Evolutionary conservation across 1,284 basidiomycete species (phyloP).

Genomic region (Cryptococcus sp.): DNA sequence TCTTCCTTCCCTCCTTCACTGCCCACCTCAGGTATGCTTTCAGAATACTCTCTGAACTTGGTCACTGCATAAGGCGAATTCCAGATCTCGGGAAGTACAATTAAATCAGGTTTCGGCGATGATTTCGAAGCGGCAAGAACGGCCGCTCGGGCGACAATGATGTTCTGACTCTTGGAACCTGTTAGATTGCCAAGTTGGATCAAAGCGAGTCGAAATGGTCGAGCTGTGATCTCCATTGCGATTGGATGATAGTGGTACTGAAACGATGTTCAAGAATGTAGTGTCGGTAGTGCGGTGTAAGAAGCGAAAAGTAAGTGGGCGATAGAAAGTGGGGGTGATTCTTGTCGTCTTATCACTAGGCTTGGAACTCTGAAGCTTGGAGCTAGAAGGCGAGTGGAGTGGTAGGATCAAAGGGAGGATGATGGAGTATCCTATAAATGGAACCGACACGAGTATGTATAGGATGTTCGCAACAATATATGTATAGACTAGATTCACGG

Average conservation of each 20-base stretch:
- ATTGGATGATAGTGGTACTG: too few species aligned
- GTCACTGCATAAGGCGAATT: constrained; percentile 92
- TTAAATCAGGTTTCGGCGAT: constrained; percentile 61
- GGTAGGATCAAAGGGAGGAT: too few species aligned
- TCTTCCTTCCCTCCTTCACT: constrained; percentile 48
- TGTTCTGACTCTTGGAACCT: constrained; percentile 66
- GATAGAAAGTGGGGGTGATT: too few species aligned
- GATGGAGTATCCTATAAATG: too few species aligned
- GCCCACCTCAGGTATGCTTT: constrained; percentile 59
- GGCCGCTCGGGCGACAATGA: constrained; percentile 73
- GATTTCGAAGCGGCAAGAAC: constrained; percentile 62
- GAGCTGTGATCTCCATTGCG: constrained; percentile 46
- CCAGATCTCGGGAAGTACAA: constrained; percentile 96
- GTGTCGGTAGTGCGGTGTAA: not conserved
- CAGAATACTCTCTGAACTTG: constrained; percentile 79
- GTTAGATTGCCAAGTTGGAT: constrained; percentile 74
- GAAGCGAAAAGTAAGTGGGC: not conserved
- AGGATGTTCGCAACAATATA: too few species aligned
- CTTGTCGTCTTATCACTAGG: too few species aligned
- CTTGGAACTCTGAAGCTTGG: too few species aligned
- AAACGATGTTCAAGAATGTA: too few species aligned
- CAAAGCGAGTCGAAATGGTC: constrained; percentile 75
- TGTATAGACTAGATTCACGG: too few species aligned
- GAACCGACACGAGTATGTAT: too few species aligned
- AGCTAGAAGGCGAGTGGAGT: too few species aligned